Base-by-base conservation (phyloP, 2,329 filamentous ascomycete species). In the Zymoseptoria pseudotritici region DNA sequence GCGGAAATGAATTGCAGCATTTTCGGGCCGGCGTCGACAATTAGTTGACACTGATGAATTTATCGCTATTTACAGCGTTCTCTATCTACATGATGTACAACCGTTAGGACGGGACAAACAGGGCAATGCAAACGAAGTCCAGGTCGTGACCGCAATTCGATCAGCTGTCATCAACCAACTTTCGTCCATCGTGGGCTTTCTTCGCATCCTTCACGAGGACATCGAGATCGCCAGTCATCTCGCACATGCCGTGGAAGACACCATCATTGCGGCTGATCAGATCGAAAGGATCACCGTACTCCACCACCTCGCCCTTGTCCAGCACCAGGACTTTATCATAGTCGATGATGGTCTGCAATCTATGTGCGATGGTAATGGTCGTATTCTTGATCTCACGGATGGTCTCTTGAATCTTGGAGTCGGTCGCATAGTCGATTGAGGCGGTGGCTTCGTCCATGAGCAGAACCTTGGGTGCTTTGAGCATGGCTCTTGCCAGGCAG, bases 381-480 rank as follows among this genome's bases (percentile, higher is more conserved):
- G 94, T 99, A 73, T 91, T 82, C 65, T 86, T 88, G 68, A 97
- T 83, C 74, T 96, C 89, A n/a, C 91, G 88, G 62, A 99, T 92
- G 0, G 94, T 97, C 69, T 90, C 91, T 76, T 99, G 94, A 67
- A 99, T 97, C 78, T 96, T 97, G 55, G 87, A 82, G 70, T 99
- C 94, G 1, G 94, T 99, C 4, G 87, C 88, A 75, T 97, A 97
- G 77, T 99, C 94, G 70, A 99, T 97, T 0, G 90, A 96, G 0
- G 94, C 94, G 0, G 94, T 99, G 0, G 94, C 94, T 79, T 99
- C 94, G 75, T 99, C 94, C 94, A 99, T 97, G 71, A 99, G 88
- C n/a, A 99, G 80, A 1, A 99, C 91, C 65, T 89, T 92, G 0
- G 94, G 92, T 36, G 85, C 84, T 76, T 96, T 97, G 64, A 99